These are phyloP conservation scores for Solanum ahanhuiri DNA, from an alignment of 257 asterid species.

Conservation along the genomic window DNA sequence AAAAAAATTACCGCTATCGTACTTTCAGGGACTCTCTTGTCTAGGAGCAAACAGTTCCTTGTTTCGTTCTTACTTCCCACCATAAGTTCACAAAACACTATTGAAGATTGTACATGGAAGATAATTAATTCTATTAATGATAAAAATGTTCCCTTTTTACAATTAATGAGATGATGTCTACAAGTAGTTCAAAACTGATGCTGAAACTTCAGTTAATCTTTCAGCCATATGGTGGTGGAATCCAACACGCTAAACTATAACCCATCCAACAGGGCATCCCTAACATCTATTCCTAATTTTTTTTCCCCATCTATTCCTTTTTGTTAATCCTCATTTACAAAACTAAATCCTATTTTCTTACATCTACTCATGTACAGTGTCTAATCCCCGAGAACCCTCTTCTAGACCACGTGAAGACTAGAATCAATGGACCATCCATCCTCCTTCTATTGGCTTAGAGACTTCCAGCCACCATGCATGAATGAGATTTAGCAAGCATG, in stretches of 20 bases:
- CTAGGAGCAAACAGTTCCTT: not conserved
- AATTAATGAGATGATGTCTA: not conserved
- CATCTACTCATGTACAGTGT: conserved; percentile 48
- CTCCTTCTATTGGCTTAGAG: not conserved
- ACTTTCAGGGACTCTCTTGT: not conserved
- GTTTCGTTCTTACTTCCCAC: not conserved
- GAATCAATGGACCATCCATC: not conserved
- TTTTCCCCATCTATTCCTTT: conserved; percentile 12
- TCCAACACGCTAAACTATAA: not conserved
- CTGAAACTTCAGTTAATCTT: not conserved
- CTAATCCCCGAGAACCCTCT: conserved; percentile 17
- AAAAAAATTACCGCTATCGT: not conserved
- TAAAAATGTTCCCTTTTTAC: not conserved
- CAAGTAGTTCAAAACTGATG: conserved; percentile 2
- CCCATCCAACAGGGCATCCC: not conserved
- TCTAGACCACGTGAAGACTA: not conserved
- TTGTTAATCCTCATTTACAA: conserved; percentile 46
- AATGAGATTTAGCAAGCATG: not conserved
- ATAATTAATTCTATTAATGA: not conserved
- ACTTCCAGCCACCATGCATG: not conserved
- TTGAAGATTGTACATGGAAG: not conserved
- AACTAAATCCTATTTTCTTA: conserved; percentile 31
- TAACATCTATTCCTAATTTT: not conserved
- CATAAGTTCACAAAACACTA: not conserved
- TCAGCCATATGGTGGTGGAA: not conserved